Conservation (phyloP, 805 yeast genomes). For the Pichia kluyveri region DNA sequence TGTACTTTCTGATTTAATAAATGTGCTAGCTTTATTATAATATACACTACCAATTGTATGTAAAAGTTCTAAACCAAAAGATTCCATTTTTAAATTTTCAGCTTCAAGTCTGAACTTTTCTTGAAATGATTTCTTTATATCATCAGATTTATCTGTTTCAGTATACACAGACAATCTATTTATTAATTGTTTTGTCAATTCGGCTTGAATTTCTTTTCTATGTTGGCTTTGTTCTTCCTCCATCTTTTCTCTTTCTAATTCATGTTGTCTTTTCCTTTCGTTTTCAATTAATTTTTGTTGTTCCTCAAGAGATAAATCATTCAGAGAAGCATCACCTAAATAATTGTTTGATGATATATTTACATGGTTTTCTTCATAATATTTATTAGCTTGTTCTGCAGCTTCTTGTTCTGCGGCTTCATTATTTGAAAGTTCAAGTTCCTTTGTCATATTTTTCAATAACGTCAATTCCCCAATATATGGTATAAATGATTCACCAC, state of each 20-base stretch:
- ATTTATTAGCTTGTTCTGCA: slow-evolving; percentile 25
- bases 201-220: slow-evolving; percentile 45
- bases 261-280: slow-evolving; percentile 28
- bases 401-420: slow-evolving; percentile 28
- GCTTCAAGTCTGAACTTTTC: slow-evolving; percentile 50
- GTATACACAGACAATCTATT: slow-evolving; percentile 35
- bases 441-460: slow-evolving; percentile 53
- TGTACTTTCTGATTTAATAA: slow-evolving; percentile 57
- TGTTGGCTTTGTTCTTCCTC: slow-evolving; percentile 69
- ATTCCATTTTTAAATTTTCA: slow-evolving; percentile 83
- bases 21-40: slow-evolving; percentile 63
- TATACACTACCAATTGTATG: slow-evolving; percentile 79
- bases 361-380: slow-evolving; percentile 1
- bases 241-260: slow-evolving; percentile 50
- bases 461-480: slow-evolving; percentile 75
- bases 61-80: slow-evolving; percentile 85
- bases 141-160: slow-evolving; percentile 55
- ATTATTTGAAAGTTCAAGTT: slow-evolving; percentile 37
- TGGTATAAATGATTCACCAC: slow-evolving; percentile 69
- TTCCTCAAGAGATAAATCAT: slow-evolving; percentile 21
- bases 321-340: slow-evolving; percentile 20
- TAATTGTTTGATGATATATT: neutral
- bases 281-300: slow-evolving; percentile 20
- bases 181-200: slow-evolving; percentile 40
- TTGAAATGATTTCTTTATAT: slow-evolving; percentile 50